These are phyloP conservation scores for Crithidia thermophila DNA, from an alignment of 208 protist genomes.

Conservation along the genomic window DNA sequence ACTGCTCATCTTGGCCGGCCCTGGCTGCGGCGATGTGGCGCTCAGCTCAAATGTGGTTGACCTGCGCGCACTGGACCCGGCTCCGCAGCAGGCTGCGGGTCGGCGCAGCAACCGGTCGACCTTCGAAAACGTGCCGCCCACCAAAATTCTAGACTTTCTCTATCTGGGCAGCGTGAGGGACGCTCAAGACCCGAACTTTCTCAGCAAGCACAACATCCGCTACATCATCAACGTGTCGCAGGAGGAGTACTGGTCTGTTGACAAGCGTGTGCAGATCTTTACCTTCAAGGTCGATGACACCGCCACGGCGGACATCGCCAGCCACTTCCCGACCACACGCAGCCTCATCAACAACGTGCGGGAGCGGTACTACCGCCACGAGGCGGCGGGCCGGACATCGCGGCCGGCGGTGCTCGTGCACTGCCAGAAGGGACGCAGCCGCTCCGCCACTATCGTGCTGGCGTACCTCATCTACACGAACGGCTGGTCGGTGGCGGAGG, in stretches of 20 bases:
- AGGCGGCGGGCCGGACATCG: slow-evolving; percentile 2
- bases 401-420: slow-evolving; percentile 75
- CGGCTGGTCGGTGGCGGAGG: slow-evolving; percentile 82
- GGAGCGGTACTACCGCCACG: slow-evolving; percentile 45
- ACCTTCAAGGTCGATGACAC: slow-evolving; percentile 77
- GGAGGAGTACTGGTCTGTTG: slow-evolving; percentile 88
- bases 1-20: slow-evolving; percentile 16
- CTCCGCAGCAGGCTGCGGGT: background rate
- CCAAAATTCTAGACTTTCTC: slow-evolving; percentile 79
- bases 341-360: slow-evolving; percentile 61
- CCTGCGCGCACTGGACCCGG: slow-evolving; percentile 18
- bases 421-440: slow-evolving; percentile 86
- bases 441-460: slow-evolving; percentile 82
- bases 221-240: slow-evolving; percentile 87
- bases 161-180: slow-evolving; percentile 78
- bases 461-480: slow-evolving; percentile 86
- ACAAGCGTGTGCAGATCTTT: slow-evolving; percentile 55
- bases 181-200: slow-evolving; percentile 74
- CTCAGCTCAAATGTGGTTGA: slow-evolving; percentile 29
- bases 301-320: slow-evolving; percentile 59
- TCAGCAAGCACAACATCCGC: slow-evolving; percentile 59
- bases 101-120: slow-evolving; percentile 2
- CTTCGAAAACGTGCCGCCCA: slow-evolving; percentile 43
- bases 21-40: slow-evolving; percentile 1
- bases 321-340: slow-evolving; percentile 58